Percentiles rank a stretch among this genome's conserved stretches.
Evolutionary conservation across 1,139 yeast genomes (phyloP).

Genomic region (Nakaseomyces uthaithaninus): DNA sequence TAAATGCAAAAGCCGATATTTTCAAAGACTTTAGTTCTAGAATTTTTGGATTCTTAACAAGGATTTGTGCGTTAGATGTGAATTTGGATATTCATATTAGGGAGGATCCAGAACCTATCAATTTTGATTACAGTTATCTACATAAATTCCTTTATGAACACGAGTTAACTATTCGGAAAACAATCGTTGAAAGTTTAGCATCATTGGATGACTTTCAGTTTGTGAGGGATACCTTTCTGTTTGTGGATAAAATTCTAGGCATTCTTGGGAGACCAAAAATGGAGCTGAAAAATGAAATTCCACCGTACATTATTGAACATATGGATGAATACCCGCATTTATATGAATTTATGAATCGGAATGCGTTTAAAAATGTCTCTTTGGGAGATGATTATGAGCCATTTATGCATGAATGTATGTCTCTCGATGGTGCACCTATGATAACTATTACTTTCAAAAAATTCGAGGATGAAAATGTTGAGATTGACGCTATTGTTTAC

Average conservation of each 20-base stretch:
- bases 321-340: slow-evolving; percentile 45
- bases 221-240: slow-evolving; percentile 19
- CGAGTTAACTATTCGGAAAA: slow-evolving; percentile 46
- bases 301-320: slow-evolving; percentile 43
- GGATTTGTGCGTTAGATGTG: slow-evolving; percentile 26
- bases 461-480: slow-evolving; percentile 39
- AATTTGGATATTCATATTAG: slow-evolving; percentile 15
- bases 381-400: slow-evolving; percentile 33
- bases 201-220: slow-evolving; percentile 22
- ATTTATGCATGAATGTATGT: slow-evolving; percentile 54
- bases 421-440: slow-evolving; percentile 65
- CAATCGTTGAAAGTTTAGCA: slow-evolving; percentile 29
- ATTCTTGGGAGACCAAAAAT: slow-evolving; percentile 39
- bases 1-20: slow-evolving; percentile 38
- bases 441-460: slow-evolving; percentile 46
- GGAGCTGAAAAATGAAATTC: slow-evolving; percentile 46
- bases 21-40: slow-evolving; percentile 40
- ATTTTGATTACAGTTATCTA: slow-evolving; percentile 46
- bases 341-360: slow-evolving; percentile 68
- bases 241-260: slow-evolving; percentile 31
- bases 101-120: slow-evolving; percentile 13
- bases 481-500: slow-evolving; percentile 54
- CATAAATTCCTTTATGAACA: slow-evolving; percentile 62
- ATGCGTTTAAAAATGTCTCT: slow-evolving; percentile 45
- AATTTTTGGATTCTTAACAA: slow-evolving; percentile 42